A percentile compares a stretch with the other conserved stretches of the same genome.
These are phyloP conservation scores for Fusarium secorum DNA, from an alignment of 2,329 filamentous ascomycete species.

Conservation along the genomic window DNA sequence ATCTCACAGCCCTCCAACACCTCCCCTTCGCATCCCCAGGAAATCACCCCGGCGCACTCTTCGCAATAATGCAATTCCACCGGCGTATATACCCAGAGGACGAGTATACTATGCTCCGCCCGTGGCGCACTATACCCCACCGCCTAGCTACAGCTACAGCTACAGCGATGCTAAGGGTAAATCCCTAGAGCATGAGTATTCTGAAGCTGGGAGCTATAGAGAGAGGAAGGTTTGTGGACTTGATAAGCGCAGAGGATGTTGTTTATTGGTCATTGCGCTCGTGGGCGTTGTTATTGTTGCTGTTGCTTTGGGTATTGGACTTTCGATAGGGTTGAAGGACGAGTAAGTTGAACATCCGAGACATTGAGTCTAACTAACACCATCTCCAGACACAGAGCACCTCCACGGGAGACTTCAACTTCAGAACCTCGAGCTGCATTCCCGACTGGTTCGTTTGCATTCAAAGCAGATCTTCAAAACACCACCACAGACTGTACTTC, in stretches of 20 bases:
- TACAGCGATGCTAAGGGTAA: slow-evolving; percentile 33
- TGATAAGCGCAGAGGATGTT: slow-evolving; percentile 42
- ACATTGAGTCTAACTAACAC: neutral
- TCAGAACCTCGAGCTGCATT: slow-evolving; percentile 49
- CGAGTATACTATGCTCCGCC: slow-evolving; percentile 18
- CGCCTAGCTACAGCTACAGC: slow-evolving; percentile 32
- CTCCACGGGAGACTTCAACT: neutral
- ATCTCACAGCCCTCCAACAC: slow-evolving; percentile 29
- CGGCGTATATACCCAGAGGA: slow-evolving; percentile 37
- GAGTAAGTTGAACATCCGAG: slow-evolving; percentile 41
- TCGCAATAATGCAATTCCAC: slow-evolving; percentile 31
- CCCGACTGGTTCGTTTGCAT: slow-evolving; percentile 68
- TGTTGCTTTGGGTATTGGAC: slow-evolving; percentile 51
- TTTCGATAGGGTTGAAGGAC: slow-evolving; percentile 51
- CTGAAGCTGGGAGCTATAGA: slow-evolving; percentile 17
- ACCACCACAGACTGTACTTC: slow-evolving; percentile 65
- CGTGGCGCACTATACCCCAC: slow-evolving; percentile 26
- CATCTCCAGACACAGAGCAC: neutral
- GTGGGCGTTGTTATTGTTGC: slow-evolving; percentile 45
- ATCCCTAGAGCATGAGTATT: slow-evolving; percentile 16
- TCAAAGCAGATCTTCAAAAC: slow-evolving; percentile 65
- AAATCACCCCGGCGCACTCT: slow-evolving; percentile 39
- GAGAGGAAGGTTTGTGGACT: slow-evolving; percentile 9
- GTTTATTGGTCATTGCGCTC: slow-evolving; percentile 43
- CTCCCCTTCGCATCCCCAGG: slow-evolving; percentile 43